These are phyloP conservation scores for Ophiostoma tasmaniense DNA, from an alignment of 2,329 filamentous ascomycete genomes.

Conservation along the genomic window DNA sequence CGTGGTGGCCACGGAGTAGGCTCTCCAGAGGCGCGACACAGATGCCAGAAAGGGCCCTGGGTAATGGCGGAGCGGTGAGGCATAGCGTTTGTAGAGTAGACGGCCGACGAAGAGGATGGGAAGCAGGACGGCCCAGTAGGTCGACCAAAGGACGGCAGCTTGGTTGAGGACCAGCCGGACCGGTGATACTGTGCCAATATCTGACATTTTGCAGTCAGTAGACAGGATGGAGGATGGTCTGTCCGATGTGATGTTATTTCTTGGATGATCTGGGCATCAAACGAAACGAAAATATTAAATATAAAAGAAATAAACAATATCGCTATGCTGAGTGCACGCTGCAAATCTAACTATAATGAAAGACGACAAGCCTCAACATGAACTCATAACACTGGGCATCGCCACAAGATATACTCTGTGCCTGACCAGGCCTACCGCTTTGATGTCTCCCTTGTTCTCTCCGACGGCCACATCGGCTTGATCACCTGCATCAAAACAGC, in stretches of 20 bases:
- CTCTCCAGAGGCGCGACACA: constrained; percentile 34
- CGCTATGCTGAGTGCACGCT: background rate
- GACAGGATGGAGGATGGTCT: background rate
- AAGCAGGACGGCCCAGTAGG: constrained; percentile 27
- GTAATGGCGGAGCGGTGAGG: constrained; percentile 30
- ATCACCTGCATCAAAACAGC: constrained; percentile 1
- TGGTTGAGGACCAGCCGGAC: constrained; percentile 22
- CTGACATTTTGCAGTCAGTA: background rate
- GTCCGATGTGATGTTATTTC: background rate
- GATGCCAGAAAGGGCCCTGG: constrained; percentile 31
- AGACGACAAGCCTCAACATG: background rate
- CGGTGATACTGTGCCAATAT: constrained; percentile 21
- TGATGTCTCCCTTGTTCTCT: background rate
- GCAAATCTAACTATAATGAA: background rate
- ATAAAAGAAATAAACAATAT: background rate
- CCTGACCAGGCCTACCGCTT: background rate
- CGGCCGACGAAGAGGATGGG: constrained; percentile 25
- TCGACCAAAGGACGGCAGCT: constrained; percentile 20
- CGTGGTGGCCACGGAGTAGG: constrained; percentile 31
- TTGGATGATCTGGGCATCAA: background rate
- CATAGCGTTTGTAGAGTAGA: constrained; percentile 27
- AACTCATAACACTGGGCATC: background rate
- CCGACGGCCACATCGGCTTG: constrained; percentile 4
- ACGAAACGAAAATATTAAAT: background rate
- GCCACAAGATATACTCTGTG: background rate